Evolutionary conservation across 2,329 filamentous ascomycete species (phyloP), one percentile per base, ranked within the genome.

Genomic region (Monosporascus sp.): DNA sequence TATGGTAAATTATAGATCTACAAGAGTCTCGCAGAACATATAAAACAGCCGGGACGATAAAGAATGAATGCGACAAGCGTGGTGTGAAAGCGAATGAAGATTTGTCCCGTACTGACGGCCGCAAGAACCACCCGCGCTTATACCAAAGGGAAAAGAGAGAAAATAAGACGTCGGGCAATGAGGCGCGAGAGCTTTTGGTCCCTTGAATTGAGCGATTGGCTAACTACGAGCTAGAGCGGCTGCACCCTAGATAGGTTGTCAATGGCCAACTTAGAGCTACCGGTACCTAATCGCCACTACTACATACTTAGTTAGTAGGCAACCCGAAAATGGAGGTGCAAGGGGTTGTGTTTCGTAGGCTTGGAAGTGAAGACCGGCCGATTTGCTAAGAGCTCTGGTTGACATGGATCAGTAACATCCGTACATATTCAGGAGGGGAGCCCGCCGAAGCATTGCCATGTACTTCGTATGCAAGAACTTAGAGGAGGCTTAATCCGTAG

Each of bases 1-100:
- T 57, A 60, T 56, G 51, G 57, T 62, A 52, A 49, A 50, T 50
- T 58, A 61, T 55, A 59, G 42, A 55, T 54, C 50, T 56, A 54
- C 49, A 47, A 56, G 55, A 54, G 56, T 48, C 59, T 54, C 24
- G 42, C 42, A 58, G 55, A 60, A 58, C 50, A 58, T 57, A 56
- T 51, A 54, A 56, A 53, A 54, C 60, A 56, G 55, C 60, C 51
- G 54, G 57, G 51, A 53, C 49, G 55, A 58, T 51, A 56, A 60
- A 50, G 59, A 56, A 56, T 54, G 56, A 57, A 52, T 57, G 52
- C 48, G 56, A 56, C 54, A 59, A 60, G 46, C 50, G 24, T 17
- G 24, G 22, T 7, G 22, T n/a, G 22, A n/a, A 46, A 46, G 42
- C 41, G 22, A 44, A 24, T 15, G n/a, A 44, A 44, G 22, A 15